Conservation (phyloP, 1,139 yeast genomes). For the Debaryomyces udenii region DNA sequence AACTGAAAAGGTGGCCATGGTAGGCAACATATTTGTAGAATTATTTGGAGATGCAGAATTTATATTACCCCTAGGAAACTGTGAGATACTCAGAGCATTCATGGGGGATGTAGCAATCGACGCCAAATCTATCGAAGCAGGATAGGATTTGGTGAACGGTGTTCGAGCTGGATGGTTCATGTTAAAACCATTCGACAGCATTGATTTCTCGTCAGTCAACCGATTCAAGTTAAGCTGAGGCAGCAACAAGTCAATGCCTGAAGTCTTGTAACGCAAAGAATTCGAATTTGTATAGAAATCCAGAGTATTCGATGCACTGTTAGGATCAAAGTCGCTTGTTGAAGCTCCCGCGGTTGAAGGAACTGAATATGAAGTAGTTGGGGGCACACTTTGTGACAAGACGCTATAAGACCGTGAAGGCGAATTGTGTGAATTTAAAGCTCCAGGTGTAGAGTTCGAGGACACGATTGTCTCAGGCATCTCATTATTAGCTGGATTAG, state of each 20-base stretch:
- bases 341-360: conserved; percentile 17
- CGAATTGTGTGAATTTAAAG: conserved; percentile 14
- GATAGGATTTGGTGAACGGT: conserved; percentile 38
- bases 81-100: conserved; percentile 8
- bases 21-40: conserved; percentile 34
- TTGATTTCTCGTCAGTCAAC: conserved; percentile 14
- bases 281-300: conserved; percentile 6
- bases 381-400: conserved; percentile 5
- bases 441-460: conserved; percentile 25
- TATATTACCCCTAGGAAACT: not conserved
- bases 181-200: conserved; percentile 12
- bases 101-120: conserved; percentile 25
- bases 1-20: conserved; percentile 40
- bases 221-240: conserved; percentile 24
- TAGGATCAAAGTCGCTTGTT: conserved; percentile 10
- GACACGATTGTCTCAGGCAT: conserved; percentile 15
- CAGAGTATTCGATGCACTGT: not conserved
- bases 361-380: conserved; percentile 18
- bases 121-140: conserved; percentile 44
- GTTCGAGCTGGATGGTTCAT: conserved; percentile 17
- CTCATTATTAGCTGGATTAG: conserved; percentile 14
- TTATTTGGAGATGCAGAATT: conserved; percentile 7
- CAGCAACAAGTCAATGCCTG: conserved; percentile 31
- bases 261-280: conserved; percentile 6
- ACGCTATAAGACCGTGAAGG: conserved; percentile 11